These are phyloP conservation scores for Aspergillus brasiliensis DNA, from an alignment of 2,329 filamentous ascomycete species.

Conservation along the genomic window DNA sequence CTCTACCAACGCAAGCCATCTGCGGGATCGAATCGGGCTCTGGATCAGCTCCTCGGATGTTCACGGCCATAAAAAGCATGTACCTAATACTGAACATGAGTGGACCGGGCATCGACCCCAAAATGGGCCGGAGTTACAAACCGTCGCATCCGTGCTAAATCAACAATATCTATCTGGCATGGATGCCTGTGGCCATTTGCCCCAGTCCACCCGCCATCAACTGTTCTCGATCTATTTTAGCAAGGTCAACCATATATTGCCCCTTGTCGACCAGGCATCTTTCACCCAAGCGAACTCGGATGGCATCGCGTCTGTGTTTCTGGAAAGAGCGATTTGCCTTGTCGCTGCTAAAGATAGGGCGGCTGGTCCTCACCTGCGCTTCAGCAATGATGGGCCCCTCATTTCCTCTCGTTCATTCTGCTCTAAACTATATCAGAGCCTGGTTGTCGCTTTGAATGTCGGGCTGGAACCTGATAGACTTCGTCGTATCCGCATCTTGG, in stretches of 20 bases:
- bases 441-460: slow-evolving; percentile 41
- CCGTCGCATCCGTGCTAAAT: slow-evolving; percentile 24
- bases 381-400: slow-evolving; percentile 33
- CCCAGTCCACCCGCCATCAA: slow-evolving; percentile 33
- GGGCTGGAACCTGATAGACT: slow-evolving; percentile 40
- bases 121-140: slow-evolving; percentile 8
- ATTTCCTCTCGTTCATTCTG: slow-evolving; percentile 41
- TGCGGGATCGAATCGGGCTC: slow-evolving; percentile 35
- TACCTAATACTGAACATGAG: slow-evolving; percentile 1
- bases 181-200: slow-evolving; percentile 33
- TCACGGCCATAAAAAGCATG: slow-evolving; percentile 9
- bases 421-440: slow-evolving; percentile 39
- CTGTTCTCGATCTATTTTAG: slow-evolving; percentile 40
- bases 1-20: slow-evolving; percentile 24
- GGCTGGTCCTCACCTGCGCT: slow-evolving; percentile 35
- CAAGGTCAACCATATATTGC: slow-evolving; percentile 42
- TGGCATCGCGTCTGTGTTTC: slow-evolving; percentile 34
- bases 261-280: slow-evolving; percentile 36
- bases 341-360: slow-evolving; percentile 41
- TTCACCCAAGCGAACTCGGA: slow-evolving; percentile 28
- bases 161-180: slow-evolving; percentile 28
- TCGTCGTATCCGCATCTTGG: slow-evolving; percentile 41
- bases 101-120: background rate
- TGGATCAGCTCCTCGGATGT: slow-evolving; percentile 32
- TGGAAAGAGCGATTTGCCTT: slow-evolving; percentile 44